Evolutionary conservation across 345 rosid species (phyloP).

Genomic region (sweet orange (Citrus sinensis)): DVS_A1.0 CM039169.1:1593001-1593500

Average conservation of each 20-base stretch:
- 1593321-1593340: background rate
- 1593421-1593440: constrained; percentile 12
- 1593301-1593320: background rate
- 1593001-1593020: constrained; percentile 39
- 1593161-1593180: constrained; percentile 1
- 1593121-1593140: constrained; percentile 17
- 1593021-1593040: constrained; percentile 50
- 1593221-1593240: background rate
- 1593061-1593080: constrained; percentile 70
- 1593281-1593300: background rate
- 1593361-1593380: constrained; percentile 47
- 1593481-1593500: background rate
- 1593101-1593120: constrained; percentile 47
- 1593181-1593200: background rate
- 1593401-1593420: constrained; percentile 87
- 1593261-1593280: background rate
- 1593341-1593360: background rate
- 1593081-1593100: constrained; percentile 72
- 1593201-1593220: background rate
- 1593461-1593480: background rate
- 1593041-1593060: constrained; percentile 70
- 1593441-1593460: constrained; percentile 13
- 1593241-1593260: background rate
- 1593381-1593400: constrained; percentile 62
- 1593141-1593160: background rate